Evolutionary conservation across 2,329 filamentous ascomycete species (phyloP).

Genomic region (Fusarium kyushuense): DNA sequence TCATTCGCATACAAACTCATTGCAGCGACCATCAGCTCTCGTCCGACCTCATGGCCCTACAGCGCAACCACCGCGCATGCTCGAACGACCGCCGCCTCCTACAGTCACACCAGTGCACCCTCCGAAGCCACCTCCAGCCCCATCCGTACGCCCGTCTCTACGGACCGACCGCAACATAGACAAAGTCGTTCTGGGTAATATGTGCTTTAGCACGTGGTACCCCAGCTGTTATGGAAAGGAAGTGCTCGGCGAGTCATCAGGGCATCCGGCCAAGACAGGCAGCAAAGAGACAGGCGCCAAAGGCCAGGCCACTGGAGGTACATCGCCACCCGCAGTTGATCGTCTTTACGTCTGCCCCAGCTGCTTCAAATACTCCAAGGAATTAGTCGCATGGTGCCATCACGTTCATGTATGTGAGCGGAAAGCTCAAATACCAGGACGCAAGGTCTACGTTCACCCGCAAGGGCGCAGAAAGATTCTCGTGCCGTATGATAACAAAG

Average conservation of each 20-base stretch:
- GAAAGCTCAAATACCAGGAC: slow-evolving; percentile 69
- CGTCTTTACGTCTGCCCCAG: slow-evolving; percentile 87
- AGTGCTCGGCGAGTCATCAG: slow-evolving; percentile 65
- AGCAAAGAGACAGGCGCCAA: slow-evolving; percentile 49
- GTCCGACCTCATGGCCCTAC: slow-evolving; percentile 53
- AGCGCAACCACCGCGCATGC: slow-evolving; percentile 49
- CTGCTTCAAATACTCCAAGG: slow-evolving; percentile 92
- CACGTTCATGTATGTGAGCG: slow-evolving; percentile 70
- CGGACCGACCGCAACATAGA: slow-evolving; percentile 80
- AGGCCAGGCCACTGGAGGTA: slow-evolving; percentile 44
- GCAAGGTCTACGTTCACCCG: slow-evolving; percentile 77
- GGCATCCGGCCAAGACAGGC: slow-evolving; percentile 47
- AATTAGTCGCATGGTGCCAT: slow-evolving; percentile 68
- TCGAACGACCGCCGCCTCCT: slow-evolving; percentile 47
- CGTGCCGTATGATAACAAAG: slow-evolving; percentile 51
- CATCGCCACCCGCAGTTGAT: slow-evolving; percentile 64
- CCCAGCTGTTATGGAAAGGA: slow-evolving; percentile 89
- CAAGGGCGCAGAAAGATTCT: slow-evolving; percentile 58
- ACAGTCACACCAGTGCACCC: slow-evolving; percentile 52
- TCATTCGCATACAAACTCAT: slow-evolving; percentile 48
- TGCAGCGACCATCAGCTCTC: slow-evolving; percentile 48
- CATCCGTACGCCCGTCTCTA: slow-evolving; percentile 53
- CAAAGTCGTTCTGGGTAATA: slow-evolving; percentile 85
- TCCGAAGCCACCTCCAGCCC: slow-evolving; percentile 51
- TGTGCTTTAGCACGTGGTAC: slow-evolving; percentile 91